A percentile compares a stretch with the other conserved stretches of the same genome.
Conservation (phyloP, 2,329 filamentous ascomycete species). For the Aspergillus clavatus region DNA sequence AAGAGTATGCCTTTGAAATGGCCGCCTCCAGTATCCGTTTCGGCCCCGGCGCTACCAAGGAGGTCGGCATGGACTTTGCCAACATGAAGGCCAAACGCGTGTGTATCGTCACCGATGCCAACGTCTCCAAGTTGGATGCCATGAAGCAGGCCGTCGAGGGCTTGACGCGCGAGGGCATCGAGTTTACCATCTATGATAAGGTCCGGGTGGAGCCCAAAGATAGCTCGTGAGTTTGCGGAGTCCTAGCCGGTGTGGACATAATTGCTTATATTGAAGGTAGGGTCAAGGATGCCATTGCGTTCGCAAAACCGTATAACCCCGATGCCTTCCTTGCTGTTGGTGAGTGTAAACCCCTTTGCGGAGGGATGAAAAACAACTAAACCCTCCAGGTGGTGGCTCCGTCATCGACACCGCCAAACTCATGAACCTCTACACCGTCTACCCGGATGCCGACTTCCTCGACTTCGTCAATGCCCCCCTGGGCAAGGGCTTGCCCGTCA, state of each 20-base stretch:
- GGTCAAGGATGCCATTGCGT: conserved; percentile 83
- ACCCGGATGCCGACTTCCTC: conserved; percentile 86
- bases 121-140: conserved; percentile 74
- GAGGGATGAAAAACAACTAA: conserved; percentile 7
- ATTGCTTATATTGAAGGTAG: conserved; percentile 43
- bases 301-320: conserved; percentile 71
- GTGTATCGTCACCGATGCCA: conserved; percentile 84
- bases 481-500: conserved; percentile 74
- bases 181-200: conserved; percentile 74
- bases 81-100: conserved; percentile 86
- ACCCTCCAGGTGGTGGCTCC: conserved; percentile 61
- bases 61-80: conserved; percentile 96
- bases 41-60: conserved; percentile 85
- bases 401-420: conserved; percentile 98
- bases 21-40: conserved; percentile 92
- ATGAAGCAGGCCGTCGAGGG: conserved; percentile 87
- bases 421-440: conserved; percentile 93
- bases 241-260: neutral
- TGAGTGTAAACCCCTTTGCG: conserved; percentile 16
- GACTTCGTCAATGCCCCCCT: conserved; percentile 97
- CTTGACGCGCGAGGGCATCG: conserved; percentile 70
- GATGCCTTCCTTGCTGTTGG: conserved; percentile 93
- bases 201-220: conserved; percentile 91
- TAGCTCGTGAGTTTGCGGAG: conserved; percentile 64
- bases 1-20: conserved; percentile 99